phyloP scores from a whole-genome alignment of 1,284 basidiomycete genomes.

The Naganishia albida region DNA sequence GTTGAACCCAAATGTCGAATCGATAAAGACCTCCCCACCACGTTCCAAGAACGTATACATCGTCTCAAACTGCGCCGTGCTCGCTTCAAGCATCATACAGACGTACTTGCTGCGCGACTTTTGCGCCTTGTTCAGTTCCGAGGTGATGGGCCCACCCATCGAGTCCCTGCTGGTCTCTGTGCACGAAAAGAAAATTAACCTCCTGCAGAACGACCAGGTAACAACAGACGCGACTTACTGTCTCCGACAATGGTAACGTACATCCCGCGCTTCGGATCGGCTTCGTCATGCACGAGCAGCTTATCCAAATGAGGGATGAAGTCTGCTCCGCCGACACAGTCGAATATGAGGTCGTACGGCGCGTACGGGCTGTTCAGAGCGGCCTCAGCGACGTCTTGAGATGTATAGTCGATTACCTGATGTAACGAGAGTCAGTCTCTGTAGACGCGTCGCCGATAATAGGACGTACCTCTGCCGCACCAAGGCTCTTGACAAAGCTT shows the following conservation, averaged over 20 bases:
- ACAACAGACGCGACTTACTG: slow-evolving; percentile 29
- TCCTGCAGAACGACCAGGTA: not conserved
- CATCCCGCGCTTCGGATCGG: slow-evolving; percentile 39
- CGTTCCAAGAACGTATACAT: slow-evolving; percentile 37
- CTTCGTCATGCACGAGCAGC: slow-evolving; percentile 42
- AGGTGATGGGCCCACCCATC: slow-evolving; percentile 43
- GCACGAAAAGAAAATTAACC: not conserved
- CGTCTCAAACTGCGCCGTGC: slow-evolving; percentile 39
- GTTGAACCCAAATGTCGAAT: slow-evolving; percentile 63
- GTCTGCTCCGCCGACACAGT: slow-evolving; percentile 43
- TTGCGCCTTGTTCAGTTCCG: slow-evolving; percentile 36
- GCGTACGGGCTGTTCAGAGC: slow-evolving; percentile 48
- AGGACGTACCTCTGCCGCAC: slow-evolving; percentile 55
- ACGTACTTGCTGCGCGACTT: slow-evolving; percentile 38
- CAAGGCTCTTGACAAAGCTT: slow-evolving; percentile 55
- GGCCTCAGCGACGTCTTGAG: slow-evolving; percentile 56
- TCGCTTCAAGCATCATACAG: slow-evolving; percentile 39
- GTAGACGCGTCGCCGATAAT: not conserved
- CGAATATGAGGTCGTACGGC: slow-evolving; percentile 49
- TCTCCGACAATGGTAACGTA: slow-evolving; percentile 47
- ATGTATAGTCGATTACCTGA: slow-evolving; percentile 64
- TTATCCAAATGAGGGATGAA: slow-evolving; percentile 41
- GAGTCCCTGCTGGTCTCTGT: slow-evolving; percentile 35
- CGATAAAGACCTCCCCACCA: slow-evolving; percentile 64
- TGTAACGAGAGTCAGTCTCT: not conserved